Evolutionary conservation across 2,329 filamentous ascomycete species (phyloP), one percentile per base, ranked within the genome.

Genomic region (Alternaria panax): DNA sequence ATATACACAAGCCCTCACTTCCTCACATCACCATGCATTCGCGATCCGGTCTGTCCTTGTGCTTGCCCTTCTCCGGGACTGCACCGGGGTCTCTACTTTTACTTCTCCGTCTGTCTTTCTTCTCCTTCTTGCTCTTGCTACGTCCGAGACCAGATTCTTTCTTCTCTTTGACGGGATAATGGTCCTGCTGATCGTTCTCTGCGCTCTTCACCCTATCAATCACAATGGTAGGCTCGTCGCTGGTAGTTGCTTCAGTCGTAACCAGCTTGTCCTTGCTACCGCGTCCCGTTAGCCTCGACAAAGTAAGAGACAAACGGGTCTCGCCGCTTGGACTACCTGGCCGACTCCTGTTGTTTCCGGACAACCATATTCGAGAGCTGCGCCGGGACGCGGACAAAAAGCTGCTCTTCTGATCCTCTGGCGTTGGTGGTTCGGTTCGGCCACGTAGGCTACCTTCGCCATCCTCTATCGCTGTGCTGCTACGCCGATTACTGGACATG

Each of bases 11-110:
- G 25, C 7, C 28, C 4, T 60, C 18, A 64, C 24, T 60, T 62
- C 34, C n/a, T 74, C 68, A 83, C 81, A 82, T 82, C 8, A 82
- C 67, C 51, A 71, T 58, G 63, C 81, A 83, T 59, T 83, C 80
- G 34, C 80, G 65, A 51, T 82, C 80, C 25, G 80, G 79, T 30
- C 75, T 67, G 52, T 63, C 68, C 62, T 72, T 73, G 18, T 63
- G 47, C 56, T 67, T 68, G 34, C 65, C 62, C 57, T 75, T 77
- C n/a, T 67, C 69, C 25, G 70, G 51, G 54, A 20, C 41, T 9
- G 76, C 72, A 69, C 73, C 55, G 36, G 79, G 68, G 16, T 81
- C 80, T 54, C 77, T 75, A 32, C 75, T 77, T 78, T 82, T 69
- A 74, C 73, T 70, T 66, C 73, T 68, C 67, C 80, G 58, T 74